Percentiles rank a stretch among this genome's conserved stretches.
phyloP scores from a whole-genome alignment of 1,284 basidiomycete genomes.

The Limonomyces culmigenus region DNA sequence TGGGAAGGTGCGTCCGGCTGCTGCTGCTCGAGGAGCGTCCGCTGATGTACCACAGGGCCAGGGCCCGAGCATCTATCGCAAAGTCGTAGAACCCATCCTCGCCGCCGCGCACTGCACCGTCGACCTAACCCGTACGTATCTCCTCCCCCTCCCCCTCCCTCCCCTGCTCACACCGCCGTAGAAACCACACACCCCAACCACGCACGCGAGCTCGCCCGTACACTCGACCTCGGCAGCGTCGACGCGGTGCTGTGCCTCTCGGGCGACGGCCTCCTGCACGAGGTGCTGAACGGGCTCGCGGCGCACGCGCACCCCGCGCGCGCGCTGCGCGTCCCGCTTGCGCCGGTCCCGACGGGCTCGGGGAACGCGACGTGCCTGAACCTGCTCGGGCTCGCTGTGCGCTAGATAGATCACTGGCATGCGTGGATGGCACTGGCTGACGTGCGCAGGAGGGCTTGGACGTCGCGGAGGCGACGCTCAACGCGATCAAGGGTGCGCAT shows the following conservation, averaged over 20 bases:
- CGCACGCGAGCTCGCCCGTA: slow-evolving; percentile 53
- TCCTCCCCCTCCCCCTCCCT: background rate
- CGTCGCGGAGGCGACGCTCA: slow-evolving; percentile 59
- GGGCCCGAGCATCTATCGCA: slow-evolving; percentile 49
- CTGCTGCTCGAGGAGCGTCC: too few relatives aligned
- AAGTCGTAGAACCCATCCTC: slow-evolving; percentile 70
- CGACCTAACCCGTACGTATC: slow-evolving; percentile 40
- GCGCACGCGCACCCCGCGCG: slow-evolving; percentile 46
- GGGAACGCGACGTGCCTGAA: slow-evolving; percentile 71
- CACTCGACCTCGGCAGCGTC: slow-evolving; percentile 42
- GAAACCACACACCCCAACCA: slow-evolving; percentile 64
- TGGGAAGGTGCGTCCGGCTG: too few relatives aligned
- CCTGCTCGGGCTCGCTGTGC: slow-evolving; percentile 48
- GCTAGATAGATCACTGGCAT: too few relatives aligned
- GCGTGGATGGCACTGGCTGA: too few relatives aligned
- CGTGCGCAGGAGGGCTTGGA: slow-evolving; percentile 55
- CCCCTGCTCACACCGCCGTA: too few relatives aligned
- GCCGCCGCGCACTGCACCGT: slow-evolving; percentile 57
- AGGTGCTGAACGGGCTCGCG: slow-evolving; percentile 87
- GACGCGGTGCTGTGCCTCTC: slow-evolving; percentile 76
- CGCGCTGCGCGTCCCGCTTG: slow-evolving; percentile 66
- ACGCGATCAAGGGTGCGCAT: slow-evolving; percentile 67
- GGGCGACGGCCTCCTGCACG: slow-evolving; percentile 83
- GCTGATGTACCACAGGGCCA: too few relatives aligned
- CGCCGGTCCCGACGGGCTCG: slow-evolving; percentile 79